These are phyloP conservation scores for Pterocarpus macrocarpus DNA, from an alignment of 306 rosid genomes.

Conservation along the genomic window DNA sequence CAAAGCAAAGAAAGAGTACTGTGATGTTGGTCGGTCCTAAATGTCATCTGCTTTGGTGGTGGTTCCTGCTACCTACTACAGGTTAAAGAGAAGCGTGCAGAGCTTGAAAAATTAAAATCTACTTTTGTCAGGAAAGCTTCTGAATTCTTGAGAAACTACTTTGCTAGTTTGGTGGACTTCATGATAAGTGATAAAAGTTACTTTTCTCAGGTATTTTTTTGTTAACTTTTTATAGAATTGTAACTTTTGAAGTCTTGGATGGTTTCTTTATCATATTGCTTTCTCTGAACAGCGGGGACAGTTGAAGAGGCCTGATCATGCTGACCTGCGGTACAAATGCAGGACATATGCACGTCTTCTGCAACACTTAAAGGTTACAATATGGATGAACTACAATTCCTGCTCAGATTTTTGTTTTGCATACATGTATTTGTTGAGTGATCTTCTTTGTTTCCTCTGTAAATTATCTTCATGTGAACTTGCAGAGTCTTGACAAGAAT, in stretches of 20 bases:
- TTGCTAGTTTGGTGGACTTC: conserved; percentile 97
- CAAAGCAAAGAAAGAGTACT: neutral
- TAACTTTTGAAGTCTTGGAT: conserved; percentile 28
- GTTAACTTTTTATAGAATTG: conserved; percentile 17
- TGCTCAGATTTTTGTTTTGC: conserved; percentile 25
- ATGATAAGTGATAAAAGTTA: conserved; percentile 98
- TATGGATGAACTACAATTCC: conserved; percentile 35
- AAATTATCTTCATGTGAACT: conserved; percentile 40
- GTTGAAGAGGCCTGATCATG: conserved; percentile 99
- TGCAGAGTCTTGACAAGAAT: conserved; percentile 96
- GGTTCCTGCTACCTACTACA: conserved; percentile 54
- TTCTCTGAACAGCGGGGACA: conserved; percentile 85
- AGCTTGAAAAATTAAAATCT: conserved; percentile 89
- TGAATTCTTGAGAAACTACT: conserved; percentile 91
- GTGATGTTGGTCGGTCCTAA: conserved; percentile 24
- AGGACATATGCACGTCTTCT: conserved; percentile 96
- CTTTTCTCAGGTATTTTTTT: conserved; percentile 88
- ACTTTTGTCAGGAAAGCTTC: conserved; percentile 98
- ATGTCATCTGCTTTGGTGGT: conserved; percentile 40
- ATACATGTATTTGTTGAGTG: conserved; percentile 11
- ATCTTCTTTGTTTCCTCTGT: conserved; percentile 32
- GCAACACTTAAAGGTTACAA: conserved; percentile 92
- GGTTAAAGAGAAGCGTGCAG: conserved; percentile 95
- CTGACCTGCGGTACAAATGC: conserved; percentile 98
- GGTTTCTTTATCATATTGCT: conserved; percentile 40